Conservation (phyloP, 2,329 filamentous ascomycete genomes). For the Colletotrichum liriopes region DNA sequence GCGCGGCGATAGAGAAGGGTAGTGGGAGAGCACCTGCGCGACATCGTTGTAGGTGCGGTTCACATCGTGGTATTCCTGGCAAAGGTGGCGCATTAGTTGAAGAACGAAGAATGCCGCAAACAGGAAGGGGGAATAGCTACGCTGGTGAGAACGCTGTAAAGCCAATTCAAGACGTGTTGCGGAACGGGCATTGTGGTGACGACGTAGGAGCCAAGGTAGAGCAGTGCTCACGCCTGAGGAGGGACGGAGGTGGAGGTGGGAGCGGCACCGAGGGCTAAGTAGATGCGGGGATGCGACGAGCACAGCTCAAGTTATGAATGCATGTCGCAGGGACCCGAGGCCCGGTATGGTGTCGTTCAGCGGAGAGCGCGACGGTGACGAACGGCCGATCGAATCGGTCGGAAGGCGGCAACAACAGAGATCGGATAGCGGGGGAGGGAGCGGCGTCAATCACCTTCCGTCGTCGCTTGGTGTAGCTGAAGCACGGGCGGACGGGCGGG, state of each 20-base stretch:
- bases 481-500: slow-evolving; percentile 1
- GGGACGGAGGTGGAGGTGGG: not conserved
- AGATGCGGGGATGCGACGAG: not conserved
- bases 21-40: slow-evolving; percentile 84
- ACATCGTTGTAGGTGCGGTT: slow-evolving; percentile 95
- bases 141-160: slow-evolving; percentile 90
- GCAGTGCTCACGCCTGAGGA: slow-evolving; percentile 1
- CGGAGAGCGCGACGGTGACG: not conserved
- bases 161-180: slow-evolving; percentile 93
- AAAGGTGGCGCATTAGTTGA: slow-evolving; percentile 28
- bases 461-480: not conserved
- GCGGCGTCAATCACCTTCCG: slow-evolving; percentile 2
- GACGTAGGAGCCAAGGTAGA: not conserved
- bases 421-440: slow-evolving; percentile 3
- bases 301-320: slow-evolving; percentile 8
- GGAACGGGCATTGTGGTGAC: slow-evolving; percentile 76
- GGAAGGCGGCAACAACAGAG: not conserved
- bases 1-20: slow-evolving; percentile 84
- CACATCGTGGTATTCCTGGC: slow-evolving; percentile 92
- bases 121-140: slow-evolving; percentile 60
- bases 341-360: not conserved
- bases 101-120: not conserved
- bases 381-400: not conserved
- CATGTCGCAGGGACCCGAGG: slow-evolving; percentile 3
- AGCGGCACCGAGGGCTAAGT: not conserved